A percentile compares a stretch with the other conserved stretches of the same genome.
These are phyloP conservation scores for Kuraishia ogatae DNA, from an alignment of 805 yeast genomes.

Conservation along the genomic window DNA sequence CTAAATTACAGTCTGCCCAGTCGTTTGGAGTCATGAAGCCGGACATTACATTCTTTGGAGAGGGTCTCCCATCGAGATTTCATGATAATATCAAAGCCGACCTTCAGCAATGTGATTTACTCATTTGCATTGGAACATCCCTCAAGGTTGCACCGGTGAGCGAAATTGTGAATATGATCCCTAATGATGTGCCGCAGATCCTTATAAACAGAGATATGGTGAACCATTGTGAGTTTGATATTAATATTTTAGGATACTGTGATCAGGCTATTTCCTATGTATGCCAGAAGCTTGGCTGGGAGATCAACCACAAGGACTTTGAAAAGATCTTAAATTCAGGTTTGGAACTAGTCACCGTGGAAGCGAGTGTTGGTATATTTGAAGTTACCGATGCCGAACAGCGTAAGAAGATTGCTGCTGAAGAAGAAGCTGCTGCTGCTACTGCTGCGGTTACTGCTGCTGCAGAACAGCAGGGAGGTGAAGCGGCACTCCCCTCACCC, in stretches of 20 bases:
- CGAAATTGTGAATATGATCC: slow-evolving; percentile 70
- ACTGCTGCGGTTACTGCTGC: neutral
- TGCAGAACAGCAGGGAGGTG: neutral
- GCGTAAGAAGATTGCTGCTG: slow-evolving; percentile 9
- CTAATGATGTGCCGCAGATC: slow-evolving; percentile 72
- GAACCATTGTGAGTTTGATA: slow-evolving; percentile 70
- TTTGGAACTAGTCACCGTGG: slow-evolving; percentile 17
- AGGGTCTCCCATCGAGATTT: slow-evolving; percentile 63
- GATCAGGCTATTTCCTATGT: slow-evolving; percentile 73
- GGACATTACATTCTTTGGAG: slow-evolving; percentile 89
- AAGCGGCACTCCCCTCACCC: neutral
- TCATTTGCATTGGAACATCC: slow-evolving; percentile 85
- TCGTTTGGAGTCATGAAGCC: slow-evolving; percentile 84
- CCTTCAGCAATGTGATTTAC: slow-evolving; percentile 59
- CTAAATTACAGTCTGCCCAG: slow-evolving; percentile 23
- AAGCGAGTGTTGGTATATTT: slow-evolving; percentile 25
- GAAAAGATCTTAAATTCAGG: slow-evolving; percentile 24
- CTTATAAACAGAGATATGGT: slow-evolving; percentile 73
- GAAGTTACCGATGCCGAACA: slow-evolving; percentile 22
- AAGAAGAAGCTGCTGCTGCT: neutral
- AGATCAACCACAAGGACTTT: slow-evolving; percentile 46
- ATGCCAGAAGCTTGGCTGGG: slow-evolving; percentile 50
- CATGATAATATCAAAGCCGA: slow-evolving; percentile 56
- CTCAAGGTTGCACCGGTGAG: slow-evolving; percentile 89
- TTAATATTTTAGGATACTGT: slow-evolving; percentile 68